These are phyloP conservation scores for Penicillium paneum DNA, from an alignment of 2,329 filamentous ascomycete species.

Conservation along the genomic window DNA sequence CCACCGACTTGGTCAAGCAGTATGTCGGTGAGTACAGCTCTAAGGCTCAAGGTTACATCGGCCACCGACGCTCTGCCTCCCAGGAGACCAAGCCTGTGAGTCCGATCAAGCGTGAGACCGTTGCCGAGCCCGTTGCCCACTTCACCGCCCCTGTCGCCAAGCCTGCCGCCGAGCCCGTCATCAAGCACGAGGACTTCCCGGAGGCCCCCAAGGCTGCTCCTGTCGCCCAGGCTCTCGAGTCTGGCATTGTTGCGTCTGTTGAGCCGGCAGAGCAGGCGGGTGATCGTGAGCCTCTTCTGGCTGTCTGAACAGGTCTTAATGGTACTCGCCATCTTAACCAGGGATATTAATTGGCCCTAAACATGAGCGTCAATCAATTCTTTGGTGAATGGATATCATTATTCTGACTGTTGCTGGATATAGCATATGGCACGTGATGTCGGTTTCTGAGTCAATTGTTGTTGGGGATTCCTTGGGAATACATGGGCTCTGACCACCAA, in stretches of 20 bases:
- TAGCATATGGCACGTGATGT: conserved; percentile 11
- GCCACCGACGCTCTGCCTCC: conserved; percentile 34
- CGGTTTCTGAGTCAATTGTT: conserved; percentile 1
- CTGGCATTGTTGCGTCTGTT: conserved; percentile 16
- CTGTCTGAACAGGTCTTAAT: conserved; percentile 19
- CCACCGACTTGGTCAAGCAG: conserved; percentile 56
- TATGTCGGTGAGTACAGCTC: conserved; percentile 59
- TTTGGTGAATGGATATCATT: conserved; percentile 6
- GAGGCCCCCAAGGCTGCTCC: conserved; percentile 44
- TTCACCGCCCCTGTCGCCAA: conserved; percentile 37
- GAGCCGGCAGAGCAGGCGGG: conserved; percentile 29
- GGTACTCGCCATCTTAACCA: not conserved
- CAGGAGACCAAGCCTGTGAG: conserved; percentile 32
- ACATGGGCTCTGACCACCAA: conserved; percentile 4
- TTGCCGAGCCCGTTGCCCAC: conserved; percentile 8
- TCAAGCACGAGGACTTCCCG: conserved; percentile 52
- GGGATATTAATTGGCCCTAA: not conserved
- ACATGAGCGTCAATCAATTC: not conserved
- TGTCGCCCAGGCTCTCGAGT: conserved; percentile 24
- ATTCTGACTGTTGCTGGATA: conserved; percentile 11
- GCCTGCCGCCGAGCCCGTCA: conserved; percentile 37
- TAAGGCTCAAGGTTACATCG: conserved; percentile 58
- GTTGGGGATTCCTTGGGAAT: conserved; percentile 7
- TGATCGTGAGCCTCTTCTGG: conserved; percentile 36
- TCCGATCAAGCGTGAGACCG: conserved; percentile 9